Base-by-base conservation (phyloP, 2,329 filamentous ascomycete genomes). In the Ascochyta viciae-villosae region DNA sequence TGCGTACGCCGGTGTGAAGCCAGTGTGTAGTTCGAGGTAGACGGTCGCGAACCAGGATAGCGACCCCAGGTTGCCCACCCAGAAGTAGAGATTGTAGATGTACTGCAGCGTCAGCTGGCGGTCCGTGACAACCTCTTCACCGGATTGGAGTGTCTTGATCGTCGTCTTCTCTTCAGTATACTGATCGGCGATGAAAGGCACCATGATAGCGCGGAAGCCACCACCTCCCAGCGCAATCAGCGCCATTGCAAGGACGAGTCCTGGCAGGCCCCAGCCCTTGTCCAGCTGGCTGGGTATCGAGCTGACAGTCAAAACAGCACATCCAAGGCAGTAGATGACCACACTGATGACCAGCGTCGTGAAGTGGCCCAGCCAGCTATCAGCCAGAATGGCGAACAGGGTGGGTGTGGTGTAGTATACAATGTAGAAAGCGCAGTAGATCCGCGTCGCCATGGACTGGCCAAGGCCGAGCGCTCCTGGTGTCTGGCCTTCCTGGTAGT, bases 1-100 rank as follows among this genome's bases (percentile, higher is more conserved):
- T 15, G 87, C 74, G 65, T 83, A 91, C 2, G 86, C 88, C 1
- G 82, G 82, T 82, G 87, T 84, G 75, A 90, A 92, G 4, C 86
- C 87, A 54, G 87, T 74, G 64, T 87, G 82, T 54, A 83, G 78
- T 73, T 92, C 89, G 78, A 91, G 83, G 69, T 86, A 87, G 1
- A 85, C 85, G 0, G 87, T 91, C 6, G 84, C 86, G 63, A 75
- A 70, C 50, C 85, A 79, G 0, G 85, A 89, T 6, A 92, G 79
- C 1, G 87, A 85, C n/a, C 89, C 89, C 15, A 92, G 64, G 74
- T 92, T 91, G 70, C 68, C 69, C 10, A 73, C 41, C 76, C 76
- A 78, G 52, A 75, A 79, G 50, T 72, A 75, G 1, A 75, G 45
- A 41, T 74, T 76, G 63, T 75, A 78, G 13, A 78, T 75, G 56